Evolutionary conservation across 768 basidiomycete genomes (phyloP).

Genomic region (Auricularia heimuer): DNA sequence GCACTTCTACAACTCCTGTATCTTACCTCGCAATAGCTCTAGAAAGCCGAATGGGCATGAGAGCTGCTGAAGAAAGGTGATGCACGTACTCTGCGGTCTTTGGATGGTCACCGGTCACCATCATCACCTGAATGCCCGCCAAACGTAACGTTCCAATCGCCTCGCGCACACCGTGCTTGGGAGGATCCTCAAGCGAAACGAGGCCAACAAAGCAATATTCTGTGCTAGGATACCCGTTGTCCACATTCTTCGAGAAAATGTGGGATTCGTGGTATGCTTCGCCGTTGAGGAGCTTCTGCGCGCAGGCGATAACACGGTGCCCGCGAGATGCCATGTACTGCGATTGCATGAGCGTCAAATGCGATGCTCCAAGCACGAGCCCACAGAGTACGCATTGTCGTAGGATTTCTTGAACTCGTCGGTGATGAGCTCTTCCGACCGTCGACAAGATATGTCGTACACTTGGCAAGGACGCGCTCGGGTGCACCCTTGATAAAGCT

Average conservation of each 20-base stretch:
- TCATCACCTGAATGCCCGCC: slow-evolving; percentile 68
- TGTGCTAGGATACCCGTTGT: slow-evolving; percentile 36
- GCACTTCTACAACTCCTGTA: neutral
- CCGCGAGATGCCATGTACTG: slow-evolving; percentile 73
- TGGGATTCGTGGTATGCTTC: slow-evolving; percentile 37
- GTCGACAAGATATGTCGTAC: slow-evolving; percentile 48
- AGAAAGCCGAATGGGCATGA: neutral
- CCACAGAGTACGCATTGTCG: slow-evolving; percentile 52
- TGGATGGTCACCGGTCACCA: slow-evolving; percentile 67
- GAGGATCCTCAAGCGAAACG: slow-evolving; percentile 60
- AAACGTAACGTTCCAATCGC: slow-evolving; percentile 61
- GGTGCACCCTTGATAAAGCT: slow-evolving; percentile 62
- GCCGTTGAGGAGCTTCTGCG: slow-evolving; percentile 44
- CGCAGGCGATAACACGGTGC: slow-evolving; percentile 66
- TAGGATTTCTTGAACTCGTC: slow-evolving; percentile 45
- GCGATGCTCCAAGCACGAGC: slow-evolving; percentile 8
- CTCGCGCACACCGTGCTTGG: slow-evolving; percentile 62
- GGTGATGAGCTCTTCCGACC: slow-evolving; percentile 39
- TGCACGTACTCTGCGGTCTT: slow-evolving; percentile 46
- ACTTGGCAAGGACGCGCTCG: slow-evolving; percentile 57
- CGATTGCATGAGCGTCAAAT: slow-evolving; percentile 2
- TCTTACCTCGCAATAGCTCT: slow-evolving; percentile 40
- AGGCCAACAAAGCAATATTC: slow-evolving; percentile 58
- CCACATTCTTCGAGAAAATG: slow-evolving; percentile 39
- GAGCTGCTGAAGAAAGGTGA: neutral